Evolutionary conservation across 768 basidiomycete genomes (phyloP).

Genomic region (Mycena pura): DNA sequence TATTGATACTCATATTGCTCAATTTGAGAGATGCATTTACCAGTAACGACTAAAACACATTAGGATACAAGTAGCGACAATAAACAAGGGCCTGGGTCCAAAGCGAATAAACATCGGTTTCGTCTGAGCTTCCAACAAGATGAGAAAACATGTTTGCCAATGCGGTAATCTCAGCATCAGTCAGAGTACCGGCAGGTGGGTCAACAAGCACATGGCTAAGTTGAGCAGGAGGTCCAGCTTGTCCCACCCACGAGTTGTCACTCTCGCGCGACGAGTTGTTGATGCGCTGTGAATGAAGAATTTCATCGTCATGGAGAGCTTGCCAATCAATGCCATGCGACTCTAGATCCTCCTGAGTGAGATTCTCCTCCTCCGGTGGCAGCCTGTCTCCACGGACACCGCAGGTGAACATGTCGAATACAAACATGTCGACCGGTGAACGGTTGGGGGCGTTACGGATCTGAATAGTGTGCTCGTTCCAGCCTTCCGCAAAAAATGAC

Average conservation of each 20-base stretch:
- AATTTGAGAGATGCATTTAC: no score
- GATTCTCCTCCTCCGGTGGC: background rate
- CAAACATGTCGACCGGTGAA: slow-evolving; percentile 38
- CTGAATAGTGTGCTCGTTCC: slow-evolving; percentile 43
- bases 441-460: slow-evolving; percentile 22
- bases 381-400: slow-evolving; percentile 31
- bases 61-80: background rate
- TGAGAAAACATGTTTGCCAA: background rate
- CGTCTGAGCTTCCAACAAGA: background rate
- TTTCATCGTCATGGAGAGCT: slow-evolving; percentile 12
- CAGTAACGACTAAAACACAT: background rate
- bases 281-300: background rate
- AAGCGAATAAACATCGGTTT: background rate
- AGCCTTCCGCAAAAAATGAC: slow-evolving; percentile 35
- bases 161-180: background rate
- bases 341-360: slow-evolving; percentile 11
- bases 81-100: background rate
- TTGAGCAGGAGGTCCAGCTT: slow-evolving; percentile 2
- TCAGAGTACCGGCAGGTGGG: background rate
- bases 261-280: slow-evolving; percentile 8
- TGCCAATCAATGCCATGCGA: slow-evolving; percentile 22
- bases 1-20: no score
- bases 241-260: slow-evolving; percentile 7
- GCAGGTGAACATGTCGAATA: slow-evolving; percentile 38
- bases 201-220: slow-evolving; percentile 11